phyloP scores from a whole-genome alignment of 164 flowering plant genomes.

The Houttuynia cordata region DNA sequence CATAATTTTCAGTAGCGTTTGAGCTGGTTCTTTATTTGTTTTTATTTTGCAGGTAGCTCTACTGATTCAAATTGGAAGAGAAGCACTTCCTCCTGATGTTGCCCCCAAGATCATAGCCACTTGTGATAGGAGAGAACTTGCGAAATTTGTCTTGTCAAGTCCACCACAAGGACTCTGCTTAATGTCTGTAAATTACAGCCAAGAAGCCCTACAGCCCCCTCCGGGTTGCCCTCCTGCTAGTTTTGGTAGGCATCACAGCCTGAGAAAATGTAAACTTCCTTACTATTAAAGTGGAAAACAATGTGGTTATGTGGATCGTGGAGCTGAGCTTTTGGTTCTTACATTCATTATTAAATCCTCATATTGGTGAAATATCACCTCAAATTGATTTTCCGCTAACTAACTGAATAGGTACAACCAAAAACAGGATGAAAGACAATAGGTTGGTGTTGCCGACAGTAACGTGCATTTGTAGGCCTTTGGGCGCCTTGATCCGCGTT shows the following conservation, averaged over 20 bases:
- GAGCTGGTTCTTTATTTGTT: background rate
- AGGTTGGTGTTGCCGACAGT: too few species aligned
- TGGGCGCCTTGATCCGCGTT: too few species aligned
- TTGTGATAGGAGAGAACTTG: constrained; percentile 69
- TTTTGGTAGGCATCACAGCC: constrained; percentile 52
- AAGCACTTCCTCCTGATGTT: constrained; percentile 72
- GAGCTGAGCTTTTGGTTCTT: too few species aligned
- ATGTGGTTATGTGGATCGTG: too few species aligned
- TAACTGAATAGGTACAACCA: too few species aligned
- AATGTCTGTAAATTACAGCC: constrained; percentile 42
- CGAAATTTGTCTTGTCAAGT: constrained; percentile 45
- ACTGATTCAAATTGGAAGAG: constrained; percentile 75
- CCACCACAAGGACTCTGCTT: constrained; percentile 85
- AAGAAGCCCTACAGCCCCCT: constrained; percentile 52
- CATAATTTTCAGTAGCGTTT: too few species aligned
- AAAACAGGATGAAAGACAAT: too few species aligned
- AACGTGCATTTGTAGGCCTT: too few species aligned
- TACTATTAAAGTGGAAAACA: constrained; percentile 2
- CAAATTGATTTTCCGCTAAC: too few species aligned
- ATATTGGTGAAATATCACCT: too few species aligned
- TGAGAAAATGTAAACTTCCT: constrained; percentile 64
- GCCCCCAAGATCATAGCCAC: constrained; percentile 55
- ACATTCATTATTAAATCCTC: too few species aligned
- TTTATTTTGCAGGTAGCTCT: constrained; percentile 50
- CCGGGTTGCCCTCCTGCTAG: constrained; percentile 35